Base-by-base conservation (phyloP, 2,329 filamentous ascomycete genomes). In the Cadophora sp. region DNA sequence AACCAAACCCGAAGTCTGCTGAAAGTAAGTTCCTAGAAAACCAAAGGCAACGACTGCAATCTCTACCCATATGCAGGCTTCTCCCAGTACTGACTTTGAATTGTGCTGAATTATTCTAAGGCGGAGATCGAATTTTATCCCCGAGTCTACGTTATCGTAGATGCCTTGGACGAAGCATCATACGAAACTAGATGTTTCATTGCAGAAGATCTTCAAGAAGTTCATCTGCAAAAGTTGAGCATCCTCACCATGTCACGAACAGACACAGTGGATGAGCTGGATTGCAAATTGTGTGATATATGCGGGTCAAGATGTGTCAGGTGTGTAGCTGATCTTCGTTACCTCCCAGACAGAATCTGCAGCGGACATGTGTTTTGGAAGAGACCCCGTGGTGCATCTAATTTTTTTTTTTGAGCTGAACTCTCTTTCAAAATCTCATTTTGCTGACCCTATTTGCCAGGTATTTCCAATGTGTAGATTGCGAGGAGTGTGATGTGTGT, bases 91-190 rank as follows among this genome's bases (percentile, higher is more conserved):
- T 30, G 6, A 1, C 6, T 14, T 20, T 14, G 1, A 11, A 13
- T 9, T 56, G 9, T 14, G 7, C 14, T 16, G 7, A 56, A n/a
- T 16, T 1, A n/a, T 20, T 1, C n/a, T 5, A 22, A 63, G 27
- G 56, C 59, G 14, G 67, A 69, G 58, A 22, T 68, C 8, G 43
- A 64, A 11, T 20, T 18, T 1, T 79, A 76, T 55, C 56, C 68
- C 13, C 59, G 53, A 50, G 58, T 70, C 1, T 66, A 64, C 53
- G 55, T 73, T 9, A 53, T 73, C 14, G 59, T 71, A 20, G 69
- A 72, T 64, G 68, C 55, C 1, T 48, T 73, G 8, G 70, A 71
- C 24, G 69, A 72, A 47, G 62, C 64, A 13, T 58, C 63, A 9
- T 39, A 62, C 3, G 67, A 67, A 4, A 60, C 65, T 8, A 64